Evolutionary conservation across 805 yeast genomes (phyloP), one percentile per base, ranked within the genome.

Genomic region (Saccharomycopsis microspora): DNA sequence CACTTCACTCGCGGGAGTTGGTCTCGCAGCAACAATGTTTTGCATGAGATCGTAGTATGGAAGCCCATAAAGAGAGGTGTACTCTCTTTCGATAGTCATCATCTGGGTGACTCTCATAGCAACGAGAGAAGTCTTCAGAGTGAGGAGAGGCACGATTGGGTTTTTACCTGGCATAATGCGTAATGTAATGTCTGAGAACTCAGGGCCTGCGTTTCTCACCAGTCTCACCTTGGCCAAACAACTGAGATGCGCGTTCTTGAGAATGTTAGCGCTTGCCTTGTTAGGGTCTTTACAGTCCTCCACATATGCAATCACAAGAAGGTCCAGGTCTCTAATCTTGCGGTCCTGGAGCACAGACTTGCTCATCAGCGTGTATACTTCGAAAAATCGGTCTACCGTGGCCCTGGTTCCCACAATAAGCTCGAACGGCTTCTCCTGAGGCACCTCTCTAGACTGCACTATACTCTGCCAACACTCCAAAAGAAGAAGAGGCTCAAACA

Each of bases 401-500:
- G 87, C 75, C 55, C 96, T 74, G 35, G 87, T 84, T 3, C 95
- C 97, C 19, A 89, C 67, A 3, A 76, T 66, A 2, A 89, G 56
- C 32, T 72, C 72, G 60, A 89, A 82, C 0, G 95, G 88, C 4
- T 57, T 64, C 35, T 59, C 58, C 6, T 74, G 74, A 10, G 67
- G 65, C 11, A 84, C 76, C 44, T 76, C 77, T 53, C 83, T 79
- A 0, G 93, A 78, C 4, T 85, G 72, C 54, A 79, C 82, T 31
- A 93, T 75, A 0, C 86, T 83, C 58, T 89, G 95, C 97, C 97
- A 94, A 54, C 95, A 85, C 64, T 93, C 99, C 39, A 90, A 64
- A 60, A 89, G 65, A 41, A 93, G 66, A 40, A 93, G 68, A 0
- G 98, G 98, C 55, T 81, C 85, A 62, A 86, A 82, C 1, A 75